Evolutionary conservation across 352 stramenopile species (phyloP).

Genomic region (Phytopythium chamaehyphon): DNA sequence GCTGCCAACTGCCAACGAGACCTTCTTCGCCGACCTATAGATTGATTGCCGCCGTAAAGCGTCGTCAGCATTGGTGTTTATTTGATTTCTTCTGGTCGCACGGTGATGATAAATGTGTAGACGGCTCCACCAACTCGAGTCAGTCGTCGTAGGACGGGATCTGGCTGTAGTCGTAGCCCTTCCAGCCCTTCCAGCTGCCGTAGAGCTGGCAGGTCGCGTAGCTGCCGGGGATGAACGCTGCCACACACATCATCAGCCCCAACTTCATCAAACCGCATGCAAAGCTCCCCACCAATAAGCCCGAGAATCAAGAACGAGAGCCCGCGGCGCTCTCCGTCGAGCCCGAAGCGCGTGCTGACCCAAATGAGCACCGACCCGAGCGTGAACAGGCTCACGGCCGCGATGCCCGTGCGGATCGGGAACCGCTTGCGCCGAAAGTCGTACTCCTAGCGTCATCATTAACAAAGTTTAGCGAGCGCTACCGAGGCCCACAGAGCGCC

Average conservation of each 20-base stretch:
- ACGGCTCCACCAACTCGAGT: too few relatives aligned
- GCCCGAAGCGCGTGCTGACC: constrained; percentile 66
- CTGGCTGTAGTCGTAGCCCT: constrained; percentile 81
- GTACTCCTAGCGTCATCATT: constrained; percentile 14
- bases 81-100: too few relatives aligned
- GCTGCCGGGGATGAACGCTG: constrained; percentile 81
- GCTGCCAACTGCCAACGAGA: constrained; percentile 68
- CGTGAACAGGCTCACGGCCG: constrained; percentile 61
- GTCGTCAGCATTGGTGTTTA: too few relatives aligned
- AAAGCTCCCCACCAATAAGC: constrained; percentile 82
- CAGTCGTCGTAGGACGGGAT: constrained; percentile 84
- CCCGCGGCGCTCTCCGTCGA: constrained; percentile 68
- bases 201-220: constrained; percentile 80
- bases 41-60: constrained; percentile 5
- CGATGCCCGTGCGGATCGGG: constrained; percentile 69
- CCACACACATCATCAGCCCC: not conserved
- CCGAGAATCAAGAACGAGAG: constrained; percentile 78
- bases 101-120: too few relatives aligned
- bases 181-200: constrained; percentile 79
- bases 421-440: constrained; percentile 51
- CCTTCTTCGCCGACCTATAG: constrained; percentile 83
- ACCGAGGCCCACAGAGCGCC: not conserved
- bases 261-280: too few relatives aligned
- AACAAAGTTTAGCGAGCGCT: not conserved
- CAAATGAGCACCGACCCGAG: constrained; percentile 74